Base-by-base conservation (phyloP, 768 basidiomycete species). In the Boletus coccyginus region DNA sequence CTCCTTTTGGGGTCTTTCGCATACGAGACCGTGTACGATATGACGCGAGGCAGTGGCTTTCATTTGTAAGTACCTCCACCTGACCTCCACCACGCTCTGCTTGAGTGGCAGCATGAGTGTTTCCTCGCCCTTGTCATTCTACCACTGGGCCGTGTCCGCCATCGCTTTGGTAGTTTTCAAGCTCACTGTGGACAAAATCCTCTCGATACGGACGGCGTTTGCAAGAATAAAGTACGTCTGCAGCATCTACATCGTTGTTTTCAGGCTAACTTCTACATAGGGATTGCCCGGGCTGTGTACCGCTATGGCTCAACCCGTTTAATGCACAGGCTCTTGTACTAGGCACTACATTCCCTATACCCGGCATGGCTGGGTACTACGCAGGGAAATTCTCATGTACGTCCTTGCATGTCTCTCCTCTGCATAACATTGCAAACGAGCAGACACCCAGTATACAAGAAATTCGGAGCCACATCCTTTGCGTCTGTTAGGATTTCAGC, bases 391-490 rank as follows among this genome's bases (percentile, higher is more conserved):
- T 79, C 45, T 66, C 68, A 2, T 27, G 78, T 79, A 54, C 13
- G 75, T 66, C 12, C 21, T 21, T 21, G 21, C 21, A 24, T 21
- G 9, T 35, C 31, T 10, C 16, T 1, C n/a, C 36, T 17, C 17
- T 19, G 0, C 27, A 7, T 13, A 3, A 6, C 2, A n/a, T 38
- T 16, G 11, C 13, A n/a, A 40, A 19, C 38, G 13, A 43, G 19
- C 13, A 13, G 7, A 16, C 14, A 6, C 42, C 21, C 35, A 80
- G 78, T 66, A n/a, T 78, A 77, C 60, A 60, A 61, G 39, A 65
- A 73, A 50, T 72, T 74, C 40, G 72, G 78, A 29, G 73, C 70
- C 53, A 80, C 79, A 0, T 67, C 66, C 19, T 59, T 78, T 19
- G 70, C 72, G 12, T 74, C 78, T 7, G 66, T 78, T 29, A 48